Evolutionary conservation across 78 protist species (phyloP).

Genomic region (Speleostelium caveatum): DNA sequence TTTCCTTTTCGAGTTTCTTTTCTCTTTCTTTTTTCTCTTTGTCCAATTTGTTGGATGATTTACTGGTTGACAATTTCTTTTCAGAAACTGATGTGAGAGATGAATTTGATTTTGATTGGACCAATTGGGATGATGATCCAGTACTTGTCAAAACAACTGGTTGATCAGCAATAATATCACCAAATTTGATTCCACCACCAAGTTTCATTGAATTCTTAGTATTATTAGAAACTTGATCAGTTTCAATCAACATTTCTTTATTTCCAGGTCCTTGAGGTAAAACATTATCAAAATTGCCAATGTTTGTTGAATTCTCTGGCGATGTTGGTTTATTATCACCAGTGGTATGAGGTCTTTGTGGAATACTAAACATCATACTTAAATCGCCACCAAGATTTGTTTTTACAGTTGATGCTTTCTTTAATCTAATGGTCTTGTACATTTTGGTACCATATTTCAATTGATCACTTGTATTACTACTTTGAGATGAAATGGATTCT

Average conservation of each 20-base stretch:
- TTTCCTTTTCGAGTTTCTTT: slow-evolving; percentile 37
- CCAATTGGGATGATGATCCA: no score
- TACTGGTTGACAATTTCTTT: no score
- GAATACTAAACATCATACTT: neutral
- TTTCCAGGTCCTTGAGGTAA: neutral
- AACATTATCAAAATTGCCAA: neutral
- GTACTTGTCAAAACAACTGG: neutral
- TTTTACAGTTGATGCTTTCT: slow-evolving; percentile 8
- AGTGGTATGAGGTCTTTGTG: neutral
- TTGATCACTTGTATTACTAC: neutral
- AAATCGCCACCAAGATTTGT: slow-evolving; percentile 44
- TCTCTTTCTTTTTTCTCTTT: slow-evolving; percentile 20
- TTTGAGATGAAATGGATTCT: slow-evolving; percentile 36
- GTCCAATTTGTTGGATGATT: slow-evolving; percentile 3
- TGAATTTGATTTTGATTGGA: neutral
- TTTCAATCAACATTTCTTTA: neutral
- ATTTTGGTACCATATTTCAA: neutral
- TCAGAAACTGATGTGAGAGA: neutral
- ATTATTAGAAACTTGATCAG: neutral
- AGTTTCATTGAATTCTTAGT: neutral
- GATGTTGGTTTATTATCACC: neutral
- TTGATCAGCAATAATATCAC: neutral
- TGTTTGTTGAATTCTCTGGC: neutral
- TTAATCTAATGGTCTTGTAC: slow-evolving; percentile 64
- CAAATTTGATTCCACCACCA: neutral